These are phyloP conservation scores for Ophiocordyceps polyrhachis-furcata DNA, from an alignment of 2,329 filamentous ascomycete genomes.

Conservation along the genomic window DNA sequence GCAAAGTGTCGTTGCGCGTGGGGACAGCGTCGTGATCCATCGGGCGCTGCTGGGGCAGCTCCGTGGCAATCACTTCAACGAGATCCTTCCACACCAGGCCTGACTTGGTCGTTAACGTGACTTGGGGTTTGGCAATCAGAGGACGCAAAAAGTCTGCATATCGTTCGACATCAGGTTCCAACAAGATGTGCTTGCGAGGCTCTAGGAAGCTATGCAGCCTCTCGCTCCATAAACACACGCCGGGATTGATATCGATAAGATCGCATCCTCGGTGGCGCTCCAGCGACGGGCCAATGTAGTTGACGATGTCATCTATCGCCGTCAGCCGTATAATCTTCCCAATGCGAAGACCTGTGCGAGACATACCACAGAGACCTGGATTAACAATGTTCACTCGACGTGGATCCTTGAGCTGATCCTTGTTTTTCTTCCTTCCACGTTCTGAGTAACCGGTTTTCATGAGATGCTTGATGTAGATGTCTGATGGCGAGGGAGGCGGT, in stretches of 20 bases:
- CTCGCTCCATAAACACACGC: slow-evolving; percentile 57
- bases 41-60: slow-evolving; percentile 35
- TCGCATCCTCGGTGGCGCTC: slow-evolving; percentile 59
- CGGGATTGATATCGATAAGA: slow-evolving; percentile 74
- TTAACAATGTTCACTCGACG: slow-evolving; percentile 33
- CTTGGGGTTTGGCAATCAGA: slow-evolving; percentile 22
- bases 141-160: slow-evolving; percentile 44
- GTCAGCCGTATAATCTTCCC: not conserved
- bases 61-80: slow-evolving; percentile 26
- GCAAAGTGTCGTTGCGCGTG: slow-evolving; percentile 49
- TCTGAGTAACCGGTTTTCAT: not conserved
- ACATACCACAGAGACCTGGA: slow-evolving; percentile 29
- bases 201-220: slow-evolving; percentile 57
- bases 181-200: slow-evolving; percentile 65
- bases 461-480: not conserved
- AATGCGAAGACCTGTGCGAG: not conserved
- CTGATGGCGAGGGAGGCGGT: not conserved
- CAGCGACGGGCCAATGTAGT: slow-evolving; percentile 51
- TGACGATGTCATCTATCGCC: slow-evolving; percentile 43
- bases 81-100: slow-evolving; percentile 44
- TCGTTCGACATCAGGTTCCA: slow-evolving; percentile 47
- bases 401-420: slow-evolving; percentile 1
- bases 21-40: slow-evolving; percentile 20
- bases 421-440: slow-evolving; percentile 2
- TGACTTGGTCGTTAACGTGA: slow-evolving; percentile 29